Evolutionary conservation across 768 basidiomycete species (phyloP).

Genomic region (Leccinum sublutescens): DNA sequence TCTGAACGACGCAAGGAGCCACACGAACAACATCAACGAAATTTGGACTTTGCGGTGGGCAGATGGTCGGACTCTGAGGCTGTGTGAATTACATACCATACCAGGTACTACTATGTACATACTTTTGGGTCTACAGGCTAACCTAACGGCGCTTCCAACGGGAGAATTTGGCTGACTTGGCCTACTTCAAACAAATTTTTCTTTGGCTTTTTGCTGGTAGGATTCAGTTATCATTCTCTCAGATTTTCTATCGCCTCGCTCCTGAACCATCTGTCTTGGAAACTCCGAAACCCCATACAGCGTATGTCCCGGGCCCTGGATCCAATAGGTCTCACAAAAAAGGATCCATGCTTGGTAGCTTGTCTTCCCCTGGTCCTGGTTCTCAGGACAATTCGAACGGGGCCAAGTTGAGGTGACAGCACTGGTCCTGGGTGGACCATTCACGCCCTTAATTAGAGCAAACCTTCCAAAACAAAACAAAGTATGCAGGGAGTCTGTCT

Average conservation of each 20-base stretch:
- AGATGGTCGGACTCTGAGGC: not conserved
- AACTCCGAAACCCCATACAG: not conserved
- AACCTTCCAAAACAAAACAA: not conserved
- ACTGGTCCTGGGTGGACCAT: not conserved
- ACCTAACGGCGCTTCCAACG: too few relatives aligned
- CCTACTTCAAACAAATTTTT: not conserved
- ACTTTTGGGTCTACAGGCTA: not conserved
- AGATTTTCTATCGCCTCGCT: not conserved
- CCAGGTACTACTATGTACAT: not conserved
- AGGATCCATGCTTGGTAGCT: not conserved
- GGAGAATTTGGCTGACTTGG: not conserved
- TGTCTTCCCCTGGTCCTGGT: not conserved
- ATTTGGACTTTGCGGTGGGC: not conserved
- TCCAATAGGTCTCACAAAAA: not conserved
- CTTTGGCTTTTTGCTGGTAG: not conserved
- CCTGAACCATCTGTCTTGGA: not conserved
- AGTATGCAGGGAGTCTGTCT: not conserved
- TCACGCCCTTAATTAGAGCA: not conserved
- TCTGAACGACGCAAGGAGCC: constrained; percentile 45
- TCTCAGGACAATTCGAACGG: not conserved
- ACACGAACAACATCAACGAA: constrained; percentile 26
- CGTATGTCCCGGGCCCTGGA: not conserved
- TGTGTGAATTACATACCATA: not conserved
- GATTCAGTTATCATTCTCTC: not conserved
- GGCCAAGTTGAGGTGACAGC: too few relatives aligned